A percentile compares a stretch with the other conserved stretches of the same genome.
These are phyloP conservation scores for Cutaneotrichosporon mucoides DNA, from an alignment of 1,284 basidiomycete species.

Conservation along the genomic window DNA sequence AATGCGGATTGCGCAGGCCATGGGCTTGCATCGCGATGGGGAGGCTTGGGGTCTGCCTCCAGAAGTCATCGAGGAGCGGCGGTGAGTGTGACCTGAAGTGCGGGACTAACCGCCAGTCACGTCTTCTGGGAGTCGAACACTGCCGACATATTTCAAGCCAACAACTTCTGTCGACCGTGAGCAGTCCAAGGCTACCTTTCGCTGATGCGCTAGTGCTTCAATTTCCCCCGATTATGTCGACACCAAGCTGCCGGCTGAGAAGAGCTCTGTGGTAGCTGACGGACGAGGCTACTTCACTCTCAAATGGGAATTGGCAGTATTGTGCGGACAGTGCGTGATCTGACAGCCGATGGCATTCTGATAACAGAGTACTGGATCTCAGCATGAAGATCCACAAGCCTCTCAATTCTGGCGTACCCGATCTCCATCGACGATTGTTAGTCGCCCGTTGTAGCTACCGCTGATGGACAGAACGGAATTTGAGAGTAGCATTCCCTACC, in stretches of 20 bases:
- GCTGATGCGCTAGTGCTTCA: background rate
- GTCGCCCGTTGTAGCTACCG: background rate
- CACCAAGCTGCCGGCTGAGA: background rate
- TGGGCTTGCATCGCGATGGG: constrained; percentile 15
- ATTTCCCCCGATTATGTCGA: background rate
- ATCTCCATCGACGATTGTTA: constrained; percentile 12
- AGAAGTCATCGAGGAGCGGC: constrained; percentile 4
- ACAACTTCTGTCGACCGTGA: background rate
- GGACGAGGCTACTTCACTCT: constrained; percentile 18
- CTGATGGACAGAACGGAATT: constrained; percentile 18
- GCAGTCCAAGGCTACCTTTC: too few relatives aligned
- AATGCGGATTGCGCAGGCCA: constrained; percentile 8
- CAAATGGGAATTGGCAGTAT: constrained; percentile 23
- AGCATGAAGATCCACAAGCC: constrained; percentile 11
- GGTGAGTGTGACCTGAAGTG: constrained; percentile 1
- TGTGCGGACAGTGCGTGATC: constrained; percentile 7
- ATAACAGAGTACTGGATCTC: constrained; percentile 11
- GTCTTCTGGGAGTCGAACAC: background rate
- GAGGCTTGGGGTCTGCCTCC: constrained; percentile 1
- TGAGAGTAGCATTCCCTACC: constrained; percentile 20
- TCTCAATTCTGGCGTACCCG: constrained; percentile 9
- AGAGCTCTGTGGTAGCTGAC: constrained; percentile 6
- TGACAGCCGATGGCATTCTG: too few relatives aligned
- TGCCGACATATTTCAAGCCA: constrained; percentile 19
- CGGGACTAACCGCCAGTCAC: background rate